Evolutionary conservation across 106 monocot genomes (phyloP).

Genomic region (Dendrobium catenatum): DNA sequence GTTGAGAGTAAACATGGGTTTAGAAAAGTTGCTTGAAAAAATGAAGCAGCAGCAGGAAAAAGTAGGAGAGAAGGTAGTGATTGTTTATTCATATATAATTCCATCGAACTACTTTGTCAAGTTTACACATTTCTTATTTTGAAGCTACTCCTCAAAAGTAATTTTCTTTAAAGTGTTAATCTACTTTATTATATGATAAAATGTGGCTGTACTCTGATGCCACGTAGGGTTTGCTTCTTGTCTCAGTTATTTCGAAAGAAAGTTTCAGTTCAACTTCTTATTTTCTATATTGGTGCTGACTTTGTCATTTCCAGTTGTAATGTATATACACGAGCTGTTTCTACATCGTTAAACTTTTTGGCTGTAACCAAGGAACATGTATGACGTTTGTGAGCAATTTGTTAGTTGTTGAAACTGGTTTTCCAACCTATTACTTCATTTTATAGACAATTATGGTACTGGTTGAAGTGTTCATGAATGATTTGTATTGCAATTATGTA

Average conservation of each 20-base stretch:
- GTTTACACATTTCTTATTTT: not conserved
- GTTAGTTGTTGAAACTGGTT: no score
- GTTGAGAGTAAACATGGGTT: slow-evolving; percentile 70
- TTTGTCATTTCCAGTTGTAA: not conserved
- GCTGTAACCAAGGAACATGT: no score
- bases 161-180: not conserved
- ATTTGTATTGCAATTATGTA: not conserved
- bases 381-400: no score
- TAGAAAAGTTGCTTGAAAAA: slow-evolving; percentile 62
- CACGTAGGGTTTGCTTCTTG: not conserved
- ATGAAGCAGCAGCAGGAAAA: slow-evolving; percentile 83
- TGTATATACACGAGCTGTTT: not conserved
- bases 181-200: not conserved
- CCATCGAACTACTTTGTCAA: not conserved
- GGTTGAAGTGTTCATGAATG: not conserved
- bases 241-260: not conserved
- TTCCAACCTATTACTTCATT: no score
- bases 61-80: slow-evolving; percentile 61
- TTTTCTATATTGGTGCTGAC: not conserved
- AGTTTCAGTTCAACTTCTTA: not conserved
- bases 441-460: no score
- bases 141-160: not conserved
- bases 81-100: slow-evolving; percentile 3
- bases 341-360: no score
- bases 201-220: not conserved